Conservation (phyloP, 352 stramenopile species). For the Phytophthora pinifolia region DNA sequence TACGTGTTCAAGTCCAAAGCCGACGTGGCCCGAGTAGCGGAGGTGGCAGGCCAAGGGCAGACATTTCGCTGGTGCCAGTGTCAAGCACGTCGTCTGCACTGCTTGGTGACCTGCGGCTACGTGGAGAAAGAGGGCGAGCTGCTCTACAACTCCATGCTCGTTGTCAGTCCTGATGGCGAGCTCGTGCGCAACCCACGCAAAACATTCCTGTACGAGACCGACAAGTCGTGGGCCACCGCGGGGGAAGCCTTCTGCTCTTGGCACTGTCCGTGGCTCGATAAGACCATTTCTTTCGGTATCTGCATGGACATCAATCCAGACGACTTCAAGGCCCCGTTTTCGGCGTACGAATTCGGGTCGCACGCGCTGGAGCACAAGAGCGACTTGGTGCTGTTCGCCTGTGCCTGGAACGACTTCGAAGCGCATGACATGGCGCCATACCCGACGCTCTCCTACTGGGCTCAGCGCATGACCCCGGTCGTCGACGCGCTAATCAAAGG, state of each 20-base stretch:
- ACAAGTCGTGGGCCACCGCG: slow-evolving; percentile 77
- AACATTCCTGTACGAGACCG: slow-evolving; percentile 83
- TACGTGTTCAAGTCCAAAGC: slow-evolving; percentile 71
- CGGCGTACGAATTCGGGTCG: slow-evolving; percentile 68
- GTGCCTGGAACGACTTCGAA: slow-evolving; percentile 83
- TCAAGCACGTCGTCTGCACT: slow-evolving; percentile 63
- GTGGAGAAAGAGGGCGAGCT: slow-evolving; percentile 42
- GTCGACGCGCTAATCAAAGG: slow-evolving; percentile 39
- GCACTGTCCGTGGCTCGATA: slow-evolving; percentile 76
- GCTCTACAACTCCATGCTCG: slow-evolving; percentile 85
- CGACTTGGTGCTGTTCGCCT: slow-evolving; percentile 81
- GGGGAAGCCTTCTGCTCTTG: slow-evolving; percentile 65
- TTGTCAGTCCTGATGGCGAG: slow-evolving; percentile 65
- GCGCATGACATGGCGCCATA: slow-evolving; percentile 41
- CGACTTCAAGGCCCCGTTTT: slow-evolving; percentile 72
- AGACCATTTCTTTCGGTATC: slow-evolving; percentile 83
- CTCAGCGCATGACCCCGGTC: slow-evolving; percentile 58
- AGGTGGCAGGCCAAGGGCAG: slow-evolving; percentile 45
- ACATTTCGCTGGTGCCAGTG: slow-evolving; percentile 73
- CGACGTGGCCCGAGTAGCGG: slow-evolving; percentile 62
- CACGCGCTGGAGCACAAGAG: slow-evolving; percentile 50
- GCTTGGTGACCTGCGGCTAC: slow-evolving; percentile 74
- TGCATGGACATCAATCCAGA: slow-evolving; percentile 92
- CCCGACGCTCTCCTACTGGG: slow-evolving; percentile 75
- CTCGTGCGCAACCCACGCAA: slow-evolving; percentile 78